Percentiles rank a stretch among this genome's conserved stretches.
Conservation (phyloP, 139 green algal genomes). For the Tetradesmus obliquus region DNA sequence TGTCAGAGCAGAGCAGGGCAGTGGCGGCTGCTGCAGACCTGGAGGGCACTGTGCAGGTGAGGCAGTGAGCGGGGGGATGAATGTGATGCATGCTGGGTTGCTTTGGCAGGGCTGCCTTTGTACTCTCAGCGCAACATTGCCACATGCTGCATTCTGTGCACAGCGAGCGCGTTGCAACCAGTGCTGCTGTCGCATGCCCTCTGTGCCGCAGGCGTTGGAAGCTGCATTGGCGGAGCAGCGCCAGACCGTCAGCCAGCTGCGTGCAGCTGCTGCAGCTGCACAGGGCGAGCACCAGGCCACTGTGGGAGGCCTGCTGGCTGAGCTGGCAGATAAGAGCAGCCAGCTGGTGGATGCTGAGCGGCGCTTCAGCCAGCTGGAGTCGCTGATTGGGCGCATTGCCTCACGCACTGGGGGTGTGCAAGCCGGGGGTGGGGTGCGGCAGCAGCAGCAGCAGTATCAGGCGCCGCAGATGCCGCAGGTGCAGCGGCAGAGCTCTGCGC, state of each 20-base stretch:
- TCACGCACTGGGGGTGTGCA: constrained; percentile 39
- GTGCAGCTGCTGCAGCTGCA: constrained; percentile 34
- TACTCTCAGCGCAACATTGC: too few relatives aligned
- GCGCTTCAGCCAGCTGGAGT: constrained; percentile 70
- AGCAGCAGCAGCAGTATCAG: constrained; percentile 5
- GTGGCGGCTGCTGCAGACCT: not conserved
- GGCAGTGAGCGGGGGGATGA: not conserved
- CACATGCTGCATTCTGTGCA: too few relatives aligned
- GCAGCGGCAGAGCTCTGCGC: not conserved
- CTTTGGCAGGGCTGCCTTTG: not conserved
- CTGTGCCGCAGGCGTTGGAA: constrained; percentile 47
- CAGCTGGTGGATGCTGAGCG: constrained; percentile 62
- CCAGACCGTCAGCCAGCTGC: constrained; percentile 40
- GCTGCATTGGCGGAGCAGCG: constrained; percentile 40
- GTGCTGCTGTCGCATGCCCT: not conserved
- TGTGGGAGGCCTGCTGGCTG: constrained; percentile 21
- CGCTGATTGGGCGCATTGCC: constrained; percentile 68
- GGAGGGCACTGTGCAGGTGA: constrained; percentile 29
- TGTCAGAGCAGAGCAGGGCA: not conserved
- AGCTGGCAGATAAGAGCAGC: constrained; percentile 58
- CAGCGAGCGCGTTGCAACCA: not conserved
- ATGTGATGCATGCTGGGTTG: not conserved
- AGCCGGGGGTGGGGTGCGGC: not conserved
- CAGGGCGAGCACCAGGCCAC: constrained; percentile 49
- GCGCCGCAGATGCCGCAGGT: not conserved